Evolutionary conservation across 148 eudicot genomes (phyloP), one percentile per base, ranked within the genome.

Genomic region (Arctostaphylos glauca): DNA sequence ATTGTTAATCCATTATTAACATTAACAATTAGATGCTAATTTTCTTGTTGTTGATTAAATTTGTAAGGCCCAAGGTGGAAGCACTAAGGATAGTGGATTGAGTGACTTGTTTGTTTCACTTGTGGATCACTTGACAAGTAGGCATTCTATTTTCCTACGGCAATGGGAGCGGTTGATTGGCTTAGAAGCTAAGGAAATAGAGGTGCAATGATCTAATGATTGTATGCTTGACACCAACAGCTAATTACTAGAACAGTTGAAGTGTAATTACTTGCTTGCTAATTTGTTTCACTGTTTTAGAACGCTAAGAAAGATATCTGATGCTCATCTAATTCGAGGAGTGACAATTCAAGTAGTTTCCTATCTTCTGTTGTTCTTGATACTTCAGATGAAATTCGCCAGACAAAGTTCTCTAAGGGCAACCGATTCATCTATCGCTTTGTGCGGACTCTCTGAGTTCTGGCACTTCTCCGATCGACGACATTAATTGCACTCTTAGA

Each of bases 131-230:
- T 89, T 96, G 79, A 89, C 95, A 49, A 87, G 83, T 75, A 72
- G 82, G 59, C 98, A 96, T 75, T 58, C 79, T 91, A 97, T 70
- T 91, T 97, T 97, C 91, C 91, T 94, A 66, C 88, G 86, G 76
- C 93, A 90, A 59, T 97, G 99, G 99, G 95, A 97, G 85, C 86
- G 86, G 83, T 86, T 94, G 52, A 87, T 97, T 73, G 99, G 94
- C 88, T 90, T 97, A 80, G 99, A 97, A 88, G 97, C 99, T 81
- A 92, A 88, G 86, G 96, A 92, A 86, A 49, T 84, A 83, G 96
- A 91, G 97, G 99, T 94, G 76, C 62, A 13, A 16, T 80, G 56
- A 54, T 55, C 19, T 81, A 8, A 78, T 19, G 48, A 50, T n/a
- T 46, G 3, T 64, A 31, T 75, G 71, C 74, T 41, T 56, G 19